phyloP scores from a whole-genome alignment of 352 stramenopile species.

The Globisporangium carolinianum region DNA sequence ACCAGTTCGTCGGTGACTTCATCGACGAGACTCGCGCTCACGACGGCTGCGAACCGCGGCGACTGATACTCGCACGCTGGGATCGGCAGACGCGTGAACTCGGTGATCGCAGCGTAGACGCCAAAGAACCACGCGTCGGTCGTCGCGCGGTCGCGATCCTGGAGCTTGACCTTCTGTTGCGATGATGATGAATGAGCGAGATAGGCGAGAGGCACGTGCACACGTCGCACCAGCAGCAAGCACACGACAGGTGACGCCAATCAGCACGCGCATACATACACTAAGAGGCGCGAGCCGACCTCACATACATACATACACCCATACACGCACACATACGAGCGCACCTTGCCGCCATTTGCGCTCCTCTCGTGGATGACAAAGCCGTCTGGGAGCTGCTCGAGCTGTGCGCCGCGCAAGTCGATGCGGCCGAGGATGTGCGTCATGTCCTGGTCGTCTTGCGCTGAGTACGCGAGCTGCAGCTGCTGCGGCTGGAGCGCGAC shows the following conservation, averaged over 20 bases:
- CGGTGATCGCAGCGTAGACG: slow-evolving; percentile 67
- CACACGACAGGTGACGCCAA: neutral
- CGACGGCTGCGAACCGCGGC: slow-evolving; percentile 40
- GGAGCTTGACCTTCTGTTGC: slow-evolving; percentile 57
- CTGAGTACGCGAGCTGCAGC: slow-evolving; percentile 60
- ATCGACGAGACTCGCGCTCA: slow-evolving; percentile 48
- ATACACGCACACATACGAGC: neutral
- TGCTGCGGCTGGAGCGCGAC: slow-evolving; percentile 65
- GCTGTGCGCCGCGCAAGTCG: slow-evolving; percentile 45
- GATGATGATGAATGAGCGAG: neutral
- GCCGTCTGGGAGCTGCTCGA: slow-evolving; percentile 65
- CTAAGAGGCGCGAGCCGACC: too few relatives aligned
- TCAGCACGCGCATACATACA: neutral
- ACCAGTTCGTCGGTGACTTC: slow-evolving; percentile 54
- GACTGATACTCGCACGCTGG: slow-evolving; percentile 27
- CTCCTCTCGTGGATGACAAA: slow-evolving; percentile 65
- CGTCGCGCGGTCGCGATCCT: slow-evolving; percentile 71
- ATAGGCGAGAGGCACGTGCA: neutral
- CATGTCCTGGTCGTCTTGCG: slow-evolving; percentile 70
- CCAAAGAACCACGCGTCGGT: slow-evolving; percentile 77
- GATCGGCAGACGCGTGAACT: slow-evolving; percentile 45
- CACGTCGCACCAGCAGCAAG: neutral
- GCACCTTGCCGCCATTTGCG: slow-evolving; percentile 28
- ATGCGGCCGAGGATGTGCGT: slow-evolving; percentile 49
- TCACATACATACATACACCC: neutral